phyloP scores from a whole-genome alignment of 2,329 filamentous ascomycete genomes.

The Capronia americana region DNA sequence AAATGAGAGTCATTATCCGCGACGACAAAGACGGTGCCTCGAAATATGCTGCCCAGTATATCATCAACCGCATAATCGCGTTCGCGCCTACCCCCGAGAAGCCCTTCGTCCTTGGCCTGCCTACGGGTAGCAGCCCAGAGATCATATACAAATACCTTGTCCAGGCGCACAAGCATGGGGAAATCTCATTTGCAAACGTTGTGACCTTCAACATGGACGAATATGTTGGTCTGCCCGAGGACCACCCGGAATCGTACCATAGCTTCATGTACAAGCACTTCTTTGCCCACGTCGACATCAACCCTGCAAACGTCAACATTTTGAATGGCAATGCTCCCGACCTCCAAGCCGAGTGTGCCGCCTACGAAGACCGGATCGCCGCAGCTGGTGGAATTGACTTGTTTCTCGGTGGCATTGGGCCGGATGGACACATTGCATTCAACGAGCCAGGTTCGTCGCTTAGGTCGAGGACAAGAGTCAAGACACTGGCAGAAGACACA shows the following conservation, averaged over 20 bases:
- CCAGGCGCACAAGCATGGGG: constrained; percentile 48
- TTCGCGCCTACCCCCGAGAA: constrained; percentile 74
- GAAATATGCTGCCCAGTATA: constrained; percentile 79
- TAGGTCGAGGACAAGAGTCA: constrained; percentile 78
- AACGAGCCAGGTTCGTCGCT: constrained; percentile 86
- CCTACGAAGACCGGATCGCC: constrained; percentile 80
- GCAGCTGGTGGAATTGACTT: constrained; percentile 79
- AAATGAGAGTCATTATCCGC: constrained; percentile 83
- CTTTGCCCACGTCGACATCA: constrained; percentile 83
- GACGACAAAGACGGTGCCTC: constrained; percentile 73
- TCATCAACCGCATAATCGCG: constrained; percentile 78
- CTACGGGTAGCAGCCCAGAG: constrained; percentile 81
- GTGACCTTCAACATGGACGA: constrained; percentile 96
- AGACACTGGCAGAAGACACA: constrained; percentile 86
- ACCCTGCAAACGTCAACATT: constrained; percentile 82
- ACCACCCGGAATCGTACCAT: constrained; percentile 86
- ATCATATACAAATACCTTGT: constrained; percentile 79
- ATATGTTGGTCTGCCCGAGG: constrained; percentile 81
- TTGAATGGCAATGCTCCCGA: constrained; percentile 80
- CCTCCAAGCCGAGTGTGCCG: constrained; percentile 76
- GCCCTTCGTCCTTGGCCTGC: constrained; percentile 82
- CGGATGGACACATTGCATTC: constrained; percentile 88
- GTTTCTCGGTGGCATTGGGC: constrained; percentile 83
- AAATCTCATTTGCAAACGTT: constrained; percentile 86
- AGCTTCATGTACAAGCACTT: constrained; percentile 94